Percentiles rank a stretch among this genome's conserved stretches.
Conservation (phyloP, 768 basidiomycete species). For the Boletus reticulatus region DNA sequence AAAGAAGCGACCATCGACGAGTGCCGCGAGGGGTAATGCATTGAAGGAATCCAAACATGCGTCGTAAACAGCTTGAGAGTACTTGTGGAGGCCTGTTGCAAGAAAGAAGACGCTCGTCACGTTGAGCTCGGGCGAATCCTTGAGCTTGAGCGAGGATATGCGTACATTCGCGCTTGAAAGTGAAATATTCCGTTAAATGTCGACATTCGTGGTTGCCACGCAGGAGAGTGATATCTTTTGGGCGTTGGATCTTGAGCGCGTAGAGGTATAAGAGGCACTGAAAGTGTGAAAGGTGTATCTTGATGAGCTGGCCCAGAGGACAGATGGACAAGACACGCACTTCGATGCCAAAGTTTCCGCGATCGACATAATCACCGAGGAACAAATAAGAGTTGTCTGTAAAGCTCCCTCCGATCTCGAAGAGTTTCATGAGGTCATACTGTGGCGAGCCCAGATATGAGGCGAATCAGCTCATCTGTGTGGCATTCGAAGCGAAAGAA, state of each 20-base stretch:
- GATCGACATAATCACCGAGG: constrained; percentile 96
- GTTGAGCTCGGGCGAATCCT: constrained; percentile 6
- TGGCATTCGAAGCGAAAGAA: constrained; percentile 58
- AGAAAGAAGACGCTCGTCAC: constrained; percentile 8
- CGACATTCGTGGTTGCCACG: constrained; percentile 98
- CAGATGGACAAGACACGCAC: constrained; percentile 32
- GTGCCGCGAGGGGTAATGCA: constrained; percentile 83
- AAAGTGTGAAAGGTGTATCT: background rate
- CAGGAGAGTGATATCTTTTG: constrained; percentile 75
- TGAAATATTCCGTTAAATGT: constrained; percentile 96
- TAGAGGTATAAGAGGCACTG: constrained; percentile 93
- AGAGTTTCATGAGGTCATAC: constrained; percentile 98
- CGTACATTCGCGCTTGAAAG: constrained; percentile 96
- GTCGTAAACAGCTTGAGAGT: constrained; percentile 67
- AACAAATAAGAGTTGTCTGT: constrained; percentile 87
- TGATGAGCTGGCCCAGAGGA: background rate
- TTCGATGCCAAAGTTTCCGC: constrained; percentile 89
- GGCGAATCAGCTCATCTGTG: background rate
- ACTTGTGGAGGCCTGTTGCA: constrained; percentile 26
- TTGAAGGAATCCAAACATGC: constrained; percentile 90
- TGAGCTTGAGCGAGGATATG: constrained; percentile 9
- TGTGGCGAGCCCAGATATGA: constrained; percentile 28
- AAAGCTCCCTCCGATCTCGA: constrained; percentile 89
- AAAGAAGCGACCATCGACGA: constrained; percentile 95
- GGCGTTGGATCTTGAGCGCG: constrained; percentile 88